These are phyloP conservation scores for Pestalotiopsis sp. DNA, from an alignment of 2,329 filamentous ascomycete species.

Conservation along the genomic window DNA sequence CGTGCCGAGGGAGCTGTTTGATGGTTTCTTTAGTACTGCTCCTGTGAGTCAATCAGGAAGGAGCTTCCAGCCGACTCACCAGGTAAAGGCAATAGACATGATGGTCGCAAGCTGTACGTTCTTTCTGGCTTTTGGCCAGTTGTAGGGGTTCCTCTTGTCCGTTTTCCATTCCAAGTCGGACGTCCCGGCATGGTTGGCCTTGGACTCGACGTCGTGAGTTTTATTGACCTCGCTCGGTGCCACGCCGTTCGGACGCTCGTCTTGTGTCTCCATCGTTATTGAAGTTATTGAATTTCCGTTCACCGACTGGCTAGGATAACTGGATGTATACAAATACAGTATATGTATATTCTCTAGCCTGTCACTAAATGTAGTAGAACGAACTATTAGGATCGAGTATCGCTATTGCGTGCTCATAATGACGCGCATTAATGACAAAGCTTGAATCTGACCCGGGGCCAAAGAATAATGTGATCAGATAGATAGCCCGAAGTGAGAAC, in stretches of 20 bases:
- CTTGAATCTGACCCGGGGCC: too few species aligned
- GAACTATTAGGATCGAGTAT: too few species aligned
- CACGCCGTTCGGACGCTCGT: background rate
- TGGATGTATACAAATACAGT: too few species aligned
- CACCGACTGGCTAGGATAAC: background rate
- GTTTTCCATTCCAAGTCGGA: conserved; percentile 33
- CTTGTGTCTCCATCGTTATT: background rate
- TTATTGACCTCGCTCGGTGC: background rate
- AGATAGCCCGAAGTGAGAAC: too few species aligned
- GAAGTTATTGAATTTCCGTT: background rate
- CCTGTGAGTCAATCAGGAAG: background rate
- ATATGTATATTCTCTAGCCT: too few species aligned
- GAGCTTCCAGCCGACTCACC: conserved; percentile 27
- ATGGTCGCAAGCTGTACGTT: conserved; percentile 38
- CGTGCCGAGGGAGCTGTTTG: conserved; percentile 49
- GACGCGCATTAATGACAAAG: too few species aligned
- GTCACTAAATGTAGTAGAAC: too few species aligned
- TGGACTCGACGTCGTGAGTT: background rate
- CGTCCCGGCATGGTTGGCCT: background rate
- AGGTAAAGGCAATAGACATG: conserved; percentile 40
- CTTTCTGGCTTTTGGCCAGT: conserved; percentile 49
- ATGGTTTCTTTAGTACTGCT: background rate
- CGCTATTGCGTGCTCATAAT: too few species aligned
- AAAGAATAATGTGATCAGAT: too few species aligned
- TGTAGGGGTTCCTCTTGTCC: conserved; percentile 50